phyloP scores from a whole-genome alignment of 148 eudicot species.

The Agrostemma githago region DNA sequence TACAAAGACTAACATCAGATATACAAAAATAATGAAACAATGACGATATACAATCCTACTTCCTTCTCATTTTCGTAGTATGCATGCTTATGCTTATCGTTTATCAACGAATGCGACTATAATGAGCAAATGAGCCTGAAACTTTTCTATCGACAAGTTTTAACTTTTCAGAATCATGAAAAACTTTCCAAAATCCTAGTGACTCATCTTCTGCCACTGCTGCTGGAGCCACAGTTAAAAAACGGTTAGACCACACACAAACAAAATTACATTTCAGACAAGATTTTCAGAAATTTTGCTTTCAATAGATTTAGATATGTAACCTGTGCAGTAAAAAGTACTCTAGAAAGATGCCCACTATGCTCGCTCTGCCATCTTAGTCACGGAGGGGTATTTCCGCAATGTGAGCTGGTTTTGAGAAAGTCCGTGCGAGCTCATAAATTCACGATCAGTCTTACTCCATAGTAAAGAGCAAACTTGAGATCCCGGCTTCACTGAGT shows the following conservation, averaged over 20 bases:
- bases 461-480: constrained; percentile 75
- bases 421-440: constrained; percentile 83
- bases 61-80: background rate
- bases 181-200: constrained; percentile 67
- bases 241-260: too few species aligned
- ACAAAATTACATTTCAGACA: too few species aligned
- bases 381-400: constrained; percentile 92
- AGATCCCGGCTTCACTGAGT: constrained; percentile 75
- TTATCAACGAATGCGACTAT: background rate
- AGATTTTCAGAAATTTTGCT: background rate
- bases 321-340: constrained; percentile 82
- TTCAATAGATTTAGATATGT: background rate
- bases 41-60: background rate
- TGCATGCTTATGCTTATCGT: background rate
- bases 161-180: constrained; percentile 62
- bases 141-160: constrained; percentile 54
- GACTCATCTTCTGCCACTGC: constrained; percentile 77
- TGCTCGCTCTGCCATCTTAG: constrained; percentile 57
- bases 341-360: constrained; percentile 76
- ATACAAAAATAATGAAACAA: background rate
- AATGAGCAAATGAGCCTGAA: constrained; percentile 55
- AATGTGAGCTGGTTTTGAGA: constrained; percentile 68
- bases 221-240: constrained; percentile 51
- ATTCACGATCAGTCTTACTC: constrained; percentile 77
- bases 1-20: background rate